Conservation (phyloP, 345 rosid genomes). For the Microcos paniculata region DNA sequence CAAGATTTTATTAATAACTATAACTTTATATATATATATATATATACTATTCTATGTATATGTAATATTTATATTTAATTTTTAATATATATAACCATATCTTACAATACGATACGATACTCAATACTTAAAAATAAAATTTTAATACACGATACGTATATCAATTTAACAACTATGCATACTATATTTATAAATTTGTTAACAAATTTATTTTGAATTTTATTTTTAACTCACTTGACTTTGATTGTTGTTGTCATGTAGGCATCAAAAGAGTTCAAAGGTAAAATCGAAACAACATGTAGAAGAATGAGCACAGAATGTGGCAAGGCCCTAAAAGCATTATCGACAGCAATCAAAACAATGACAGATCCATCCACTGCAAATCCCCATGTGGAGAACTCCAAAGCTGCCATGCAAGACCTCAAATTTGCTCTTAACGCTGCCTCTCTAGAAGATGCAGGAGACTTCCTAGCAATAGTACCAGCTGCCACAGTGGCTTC, state of each 20-base stretch:
- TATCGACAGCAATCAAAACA: slow-evolving; percentile 52
- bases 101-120: too few species aligned
- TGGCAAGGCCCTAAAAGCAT: slow-evolving; percentile 52
- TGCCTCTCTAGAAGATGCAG: slow-evolving; percentile 23
- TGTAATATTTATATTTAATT: too few species aligned
- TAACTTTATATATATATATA: too few species aligned
- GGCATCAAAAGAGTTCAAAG: slow-evolving; percentile 47
- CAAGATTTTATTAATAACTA: too few species aligned
- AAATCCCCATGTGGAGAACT: slow-evolving; percentile 40
- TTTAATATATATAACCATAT: too few species aligned
- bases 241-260: slow-evolving; percentile 26
- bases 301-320: slow-evolving; percentile 43
- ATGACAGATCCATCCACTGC: slow-evolving; percentile 46
- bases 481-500: slow-evolving; percentile 65
- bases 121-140: too few species aligned
- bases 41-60: too few species aligned
- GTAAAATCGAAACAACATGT: slow-evolving; percentile 49
- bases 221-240: neutral
- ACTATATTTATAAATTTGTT: too few species aligned
- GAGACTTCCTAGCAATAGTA: slow-evolving; percentile 43
- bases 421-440: slow-evolving; percentile 43
- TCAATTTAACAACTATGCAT: too few species aligned
- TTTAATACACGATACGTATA: too few species aligned
- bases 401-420: slow-evolving; percentile 46
- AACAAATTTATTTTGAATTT: too few species aligned